phyloP scores from a whole-genome alignment of 2,329 filamentous ascomycete species.

The Scytalidium lignicola region DNA sequence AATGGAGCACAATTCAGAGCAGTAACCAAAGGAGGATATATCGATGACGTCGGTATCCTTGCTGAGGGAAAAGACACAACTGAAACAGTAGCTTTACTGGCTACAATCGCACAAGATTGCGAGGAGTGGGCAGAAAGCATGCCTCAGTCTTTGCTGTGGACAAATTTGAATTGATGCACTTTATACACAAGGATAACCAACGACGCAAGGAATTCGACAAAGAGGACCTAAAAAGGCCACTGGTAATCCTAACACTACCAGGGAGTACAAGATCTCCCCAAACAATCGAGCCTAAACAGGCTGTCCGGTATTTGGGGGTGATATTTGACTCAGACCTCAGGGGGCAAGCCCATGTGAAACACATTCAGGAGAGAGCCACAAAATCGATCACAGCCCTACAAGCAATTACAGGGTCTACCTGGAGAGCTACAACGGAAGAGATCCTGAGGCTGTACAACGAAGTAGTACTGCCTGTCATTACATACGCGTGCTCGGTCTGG shows the following conservation, averaged over 20 bases:
- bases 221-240: background rate
- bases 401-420: slow-evolving; percentile 6
- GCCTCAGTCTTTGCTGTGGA: slow-evolving; percentile 23
- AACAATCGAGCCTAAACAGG: slow-evolving; percentile 5
- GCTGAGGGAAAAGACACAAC: slow-evolving; percentile 12
- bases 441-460: slow-evolving; percentile 18
- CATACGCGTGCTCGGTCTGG: slow-evolving; percentile 26
- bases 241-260: no score
- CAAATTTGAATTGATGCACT: slow-evolving; percentile 26
- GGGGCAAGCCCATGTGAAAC: slow-evolving; percentile 8
- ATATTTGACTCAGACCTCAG: slow-evolving; percentile 13
- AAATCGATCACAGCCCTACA: slow-evolving; percentile 7
- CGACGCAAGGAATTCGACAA: background rate
- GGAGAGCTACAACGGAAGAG: background rate
- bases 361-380: slow-evolving; percentile 3
- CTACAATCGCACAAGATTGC: slow-evolving; percentile 12
- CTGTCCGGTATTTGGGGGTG: slow-evolving; percentile 15
- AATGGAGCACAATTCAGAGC: no score
- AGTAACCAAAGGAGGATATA: slow-evolving; percentile 12
- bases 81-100: slow-evolving; percentile 16
- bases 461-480: slow-evolving; percentile 25
- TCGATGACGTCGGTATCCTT: slow-evolving; percentile 22
- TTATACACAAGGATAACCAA: slow-evolving; percentile 13
- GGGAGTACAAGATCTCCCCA: background rate
- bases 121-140: slow-evolving; percentile 20